Evolutionary conservation across 495 filamentous ascomycete genomes (phyloP).

Genomic region (Penicillium turbatum): DNA sequence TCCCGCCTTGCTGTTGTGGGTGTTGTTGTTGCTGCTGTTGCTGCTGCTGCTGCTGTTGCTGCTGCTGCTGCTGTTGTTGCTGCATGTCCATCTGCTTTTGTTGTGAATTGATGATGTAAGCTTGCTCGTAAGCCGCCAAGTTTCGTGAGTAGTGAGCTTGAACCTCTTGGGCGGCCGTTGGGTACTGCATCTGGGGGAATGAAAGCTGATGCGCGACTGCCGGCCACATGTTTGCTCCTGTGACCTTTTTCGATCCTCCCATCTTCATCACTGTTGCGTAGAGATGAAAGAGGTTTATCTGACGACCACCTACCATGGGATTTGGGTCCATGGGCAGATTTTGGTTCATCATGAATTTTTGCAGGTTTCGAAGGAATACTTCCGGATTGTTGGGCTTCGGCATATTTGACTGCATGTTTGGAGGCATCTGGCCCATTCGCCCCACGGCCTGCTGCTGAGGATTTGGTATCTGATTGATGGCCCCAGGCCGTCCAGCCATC

Average conservation of each 20-base stretch:
- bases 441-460: conserved; percentile 47
- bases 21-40: conserved; percentile 42
- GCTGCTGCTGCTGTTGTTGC: no score
- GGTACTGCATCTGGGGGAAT: conserved; percentile 61
- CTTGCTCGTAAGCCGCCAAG: conserved; percentile 67
- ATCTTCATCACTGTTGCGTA: conserved; percentile 71
- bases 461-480: conserved; percentile 45
- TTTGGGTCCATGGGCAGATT: conserved; percentile 64
- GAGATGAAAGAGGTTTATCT: conserved; percentile 66
- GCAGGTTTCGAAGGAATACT: conserved; percentile 70
- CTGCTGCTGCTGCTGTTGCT: no score
- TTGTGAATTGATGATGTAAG: conserved; percentile 54
- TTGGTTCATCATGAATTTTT: conserved; percentile 65
- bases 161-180: conserved; percentile 62
- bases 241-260: conserved; percentile 74
- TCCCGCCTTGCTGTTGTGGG: conserved; percentile 42
- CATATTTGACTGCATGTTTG: conserved; percentile 69
- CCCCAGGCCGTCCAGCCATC: conserved; percentile 39
- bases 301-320: conserved; percentile 65
- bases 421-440: conserved; percentile 55
- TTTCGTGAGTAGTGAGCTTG: conserved; percentile 70
- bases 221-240: conserved; percentile 63
- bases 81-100: conserved; percentile 54
- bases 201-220: conserved; percentile 63
- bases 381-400: conserved; percentile 55